A percentile compares a stretch with the other conserved stretches of the same genome.
These are phyloP conservation scores for Fusarium acutatum DNA, from an alignment of 2,329 filamentous ascomycete genomes.

Conservation along the genomic window DNA sequence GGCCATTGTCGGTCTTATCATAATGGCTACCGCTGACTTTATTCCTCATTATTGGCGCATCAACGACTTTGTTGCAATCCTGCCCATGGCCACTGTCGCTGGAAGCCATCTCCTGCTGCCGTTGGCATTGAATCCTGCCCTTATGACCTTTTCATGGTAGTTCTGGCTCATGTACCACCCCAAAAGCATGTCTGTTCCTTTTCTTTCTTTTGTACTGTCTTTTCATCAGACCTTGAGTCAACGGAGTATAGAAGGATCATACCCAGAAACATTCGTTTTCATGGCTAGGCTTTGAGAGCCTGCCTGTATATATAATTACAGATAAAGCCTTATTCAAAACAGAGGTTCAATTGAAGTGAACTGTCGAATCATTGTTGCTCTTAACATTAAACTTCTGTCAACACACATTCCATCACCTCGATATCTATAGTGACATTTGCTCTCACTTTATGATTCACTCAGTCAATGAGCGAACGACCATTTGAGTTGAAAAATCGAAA, in stretches of 20 bases:
- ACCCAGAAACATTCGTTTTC: conserved; percentile 14
- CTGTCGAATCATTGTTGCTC: background rate
- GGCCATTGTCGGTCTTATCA: conserved; percentile 69
- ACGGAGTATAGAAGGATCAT: conserved; percentile 16
- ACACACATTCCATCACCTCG: background rate
- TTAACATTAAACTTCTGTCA: background rate
- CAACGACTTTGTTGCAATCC: conserved; percentile 76
- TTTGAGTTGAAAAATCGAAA: background rate
- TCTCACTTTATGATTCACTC: background rate
- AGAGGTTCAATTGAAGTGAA: background rate
- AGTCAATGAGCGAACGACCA: background rate
- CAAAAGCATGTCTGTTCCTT: conserved; percentile 5
- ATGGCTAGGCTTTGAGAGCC: background rate
- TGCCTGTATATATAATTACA: background rate
- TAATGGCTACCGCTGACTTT: conserved; percentile 70
- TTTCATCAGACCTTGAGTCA: background rate
- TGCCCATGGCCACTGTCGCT: conserved; percentile 78
- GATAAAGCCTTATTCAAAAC: background rate
- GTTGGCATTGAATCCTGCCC: conserved; percentile 77
- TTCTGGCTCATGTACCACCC: background rate
- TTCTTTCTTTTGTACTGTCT: background rate
- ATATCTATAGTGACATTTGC: background rate
- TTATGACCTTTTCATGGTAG: conserved; percentile 82
- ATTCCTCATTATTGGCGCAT: conserved; percentile 73
- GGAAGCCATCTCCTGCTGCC: conserved; percentile 76